Evolutionary conservation across 2,329 filamentous ascomycete genomes (phyloP).

Genomic region (Aspergillus pseudoviridinutans): DNA sequence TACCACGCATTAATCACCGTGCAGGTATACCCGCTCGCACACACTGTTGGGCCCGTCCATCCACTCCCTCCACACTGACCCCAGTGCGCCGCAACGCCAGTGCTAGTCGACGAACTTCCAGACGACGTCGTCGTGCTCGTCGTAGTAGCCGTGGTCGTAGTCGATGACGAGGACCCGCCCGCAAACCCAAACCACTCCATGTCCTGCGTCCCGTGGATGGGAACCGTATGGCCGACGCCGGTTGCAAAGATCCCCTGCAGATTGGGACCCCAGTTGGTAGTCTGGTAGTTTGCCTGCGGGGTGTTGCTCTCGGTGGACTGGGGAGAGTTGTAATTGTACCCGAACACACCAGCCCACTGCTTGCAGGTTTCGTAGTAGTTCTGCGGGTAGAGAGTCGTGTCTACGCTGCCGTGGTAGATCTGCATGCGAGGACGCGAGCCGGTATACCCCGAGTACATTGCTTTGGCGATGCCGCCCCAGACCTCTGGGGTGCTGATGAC

Average conservation of each 20-base stretch:
- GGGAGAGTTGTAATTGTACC: conserved; percentile 23
- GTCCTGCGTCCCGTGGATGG: conserved; percentile 18
- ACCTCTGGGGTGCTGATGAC: conserved; percentile 15
- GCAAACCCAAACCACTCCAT: conserved; percentile 25
- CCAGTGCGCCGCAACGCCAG: not conserved
- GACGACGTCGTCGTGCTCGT: not conserved
- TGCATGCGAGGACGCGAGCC: conserved; percentile 53
- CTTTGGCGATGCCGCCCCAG: conserved; percentile 18
- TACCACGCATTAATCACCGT: not conserved
- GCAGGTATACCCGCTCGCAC: not conserved
- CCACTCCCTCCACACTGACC: not conserved
- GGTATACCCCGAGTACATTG: conserved; percentile 31
- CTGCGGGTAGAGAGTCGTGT: conserved; percentile 48
- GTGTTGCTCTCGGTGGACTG: conserved; percentile 9
- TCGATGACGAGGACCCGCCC: not conserved
- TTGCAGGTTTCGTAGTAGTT: conserved; percentile 59
- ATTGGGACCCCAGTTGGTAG: conserved; percentile 18
- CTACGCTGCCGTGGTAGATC: conserved; percentile 54
- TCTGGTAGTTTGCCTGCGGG: conserved; percentile 16
- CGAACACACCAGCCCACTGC: conserved; percentile 52
- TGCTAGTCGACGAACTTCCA: not conserved
- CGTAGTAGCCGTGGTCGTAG: not conserved
- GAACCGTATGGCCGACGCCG: conserved; percentile 19
- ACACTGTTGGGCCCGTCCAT: not conserved
- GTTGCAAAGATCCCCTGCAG: conserved; percentile 21